Base-by-base conservation (phyloP, 257 asterid genomes). In the Lycium barbarum region DNA sequence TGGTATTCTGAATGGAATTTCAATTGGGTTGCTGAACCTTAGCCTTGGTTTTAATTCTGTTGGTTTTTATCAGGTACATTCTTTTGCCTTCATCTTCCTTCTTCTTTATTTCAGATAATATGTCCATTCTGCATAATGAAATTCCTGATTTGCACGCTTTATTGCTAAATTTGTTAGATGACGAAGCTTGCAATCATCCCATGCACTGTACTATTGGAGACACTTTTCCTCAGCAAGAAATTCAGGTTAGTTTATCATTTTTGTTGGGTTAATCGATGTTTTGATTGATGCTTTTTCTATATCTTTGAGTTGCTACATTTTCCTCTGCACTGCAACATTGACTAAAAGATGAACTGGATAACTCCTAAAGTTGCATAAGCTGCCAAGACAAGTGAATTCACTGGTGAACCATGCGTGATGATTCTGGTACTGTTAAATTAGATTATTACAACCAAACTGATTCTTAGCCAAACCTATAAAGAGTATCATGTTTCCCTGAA, bases 161-260 rank as follows among this genome's bases (percentile, higher is more conserved):
- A 51, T 68, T 65, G 15, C 79, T 74, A 84, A 33, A 85, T 86
- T 40, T 83, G 72, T 71, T 88, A 93, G 98, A 94, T 94, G 98
- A 95, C 97, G 8, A 95, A 95, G 93, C 89, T 95, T 91, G 98
- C 98, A 47, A 95, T 95, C 85, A 95, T 95, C 88, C 98, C 98
- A 55, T 95, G 98, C 90, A 95, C 97, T 6, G 95, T 95, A 66
- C 82, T 95, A 55, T 85, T 95, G 88, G 97, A 95, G 89, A 95
- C 99, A 87, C 89, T 94, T 90, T 95, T 94, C 93, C 89, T 92
- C 17, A 89, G 93, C 93, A 94, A 95, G 90, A 89, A 71, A 83
- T 95, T 95, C 95, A 95, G 99, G 99, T 94, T 45, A 80, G 87
- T 80, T 85, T 49, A 33, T 49, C 55, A 76, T 67, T 72, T 79